Evolutionary conservation across 2,329 filamentous ascomycete species (phyloP), one percentile per base, ranked within the genome.

Genomic region (Pseudogymnoascus sp.): DNA sequence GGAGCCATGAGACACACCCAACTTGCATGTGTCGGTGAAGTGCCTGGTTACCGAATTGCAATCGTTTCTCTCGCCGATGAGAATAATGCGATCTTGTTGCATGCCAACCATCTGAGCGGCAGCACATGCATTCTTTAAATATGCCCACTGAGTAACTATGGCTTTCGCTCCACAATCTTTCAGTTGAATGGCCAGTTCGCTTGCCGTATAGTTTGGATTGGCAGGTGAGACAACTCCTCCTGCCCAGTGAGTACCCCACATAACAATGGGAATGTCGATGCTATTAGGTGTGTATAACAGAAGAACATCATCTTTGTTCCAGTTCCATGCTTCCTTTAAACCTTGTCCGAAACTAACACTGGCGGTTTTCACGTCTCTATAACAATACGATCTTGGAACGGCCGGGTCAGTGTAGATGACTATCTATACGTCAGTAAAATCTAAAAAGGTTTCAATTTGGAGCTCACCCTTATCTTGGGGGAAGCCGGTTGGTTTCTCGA

Each of bases 161-260:
- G 81, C 88, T 70, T 84, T 88, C 33, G 89, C 89, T 1, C 83
- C 82, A 0, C 87, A 87, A 73, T 93, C 88, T 68, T 83, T 83
- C 63, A 96, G 81, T 76, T 96, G 92, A 70, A 89, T 90, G 2
- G 87, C 84, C 29, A 96, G 81, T 74, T 96, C 92, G n/a, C 89
- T 83, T 16, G 83, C 83, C 0, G 89, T 94, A 75, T 95, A 95
- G 4, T 85, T 84, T 21, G 91, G 91, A 71, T 96, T 96, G 3
- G 90, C 91, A 0, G 91, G 90, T 21, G 86, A 90, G 12, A 89
- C 78, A 61, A 89, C 77, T 43, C 88, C 91, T 60, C 91, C 91
- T 0, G 89, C 88, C 88, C 90, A 96, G 66, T 88, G 83, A 10
- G 84, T 81, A 39, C 91, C 92, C 78, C 89, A 90, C 73, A 85